A percentile compares a stretch with the other conserved stretches of the same genome.
phyloP scores from a whole-genome alignment of 2,329 filamentous ascomycete genomes.

The Cordyceps militaris region DNA sequence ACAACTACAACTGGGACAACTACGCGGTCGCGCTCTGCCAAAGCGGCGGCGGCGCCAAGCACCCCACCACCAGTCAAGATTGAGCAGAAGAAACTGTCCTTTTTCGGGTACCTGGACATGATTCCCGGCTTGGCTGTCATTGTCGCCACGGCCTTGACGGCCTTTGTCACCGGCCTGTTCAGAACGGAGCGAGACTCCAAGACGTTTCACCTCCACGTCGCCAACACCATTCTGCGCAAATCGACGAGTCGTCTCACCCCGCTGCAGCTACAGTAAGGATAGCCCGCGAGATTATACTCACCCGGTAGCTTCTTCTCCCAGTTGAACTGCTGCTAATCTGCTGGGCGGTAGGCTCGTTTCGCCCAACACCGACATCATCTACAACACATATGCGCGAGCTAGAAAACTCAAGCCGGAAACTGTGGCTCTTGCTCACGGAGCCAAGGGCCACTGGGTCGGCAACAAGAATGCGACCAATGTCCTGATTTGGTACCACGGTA shows the following conservation, averaged over 20 bases:
- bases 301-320: neutral
- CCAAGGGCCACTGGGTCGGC: conserved; percentile 19
- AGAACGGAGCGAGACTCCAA: conserved; percentile 16
- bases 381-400: conserved; percentile 16
- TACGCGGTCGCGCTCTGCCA: neutral
- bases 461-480: conserved; percentile 17
- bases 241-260: conserved; percentile 15
- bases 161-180: conserved; percentile 14
- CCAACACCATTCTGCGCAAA: conserved; percentile 18
- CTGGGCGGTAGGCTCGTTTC: conserved; percentile 14
- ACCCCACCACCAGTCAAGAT: neutral
- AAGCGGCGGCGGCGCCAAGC: neutral
- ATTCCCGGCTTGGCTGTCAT: conserved; percentile 16
- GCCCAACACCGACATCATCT: conserved; percentile 16
- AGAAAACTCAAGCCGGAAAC: conserved; percentile 14
- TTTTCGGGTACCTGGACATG: conserved; percentile 15
- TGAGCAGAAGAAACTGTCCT: conserved; percentile 12
- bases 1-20: neutral
- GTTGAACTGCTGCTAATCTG: neutral
- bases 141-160: conserved; percentile 11
- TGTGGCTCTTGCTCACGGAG: conserved; percentile 17
- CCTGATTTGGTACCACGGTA: conserved; percentile 21
- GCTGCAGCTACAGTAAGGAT: conserved; percentile 17
- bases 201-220: conserved; percentile 18
- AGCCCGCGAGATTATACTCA: too few species aligned